Evolutionary conservation across 495 filamentous ascomycete genomes (phyloP), one percentile per base, ranked within the genome.

Genomic region (Aspergillus biplanus): DNA sequence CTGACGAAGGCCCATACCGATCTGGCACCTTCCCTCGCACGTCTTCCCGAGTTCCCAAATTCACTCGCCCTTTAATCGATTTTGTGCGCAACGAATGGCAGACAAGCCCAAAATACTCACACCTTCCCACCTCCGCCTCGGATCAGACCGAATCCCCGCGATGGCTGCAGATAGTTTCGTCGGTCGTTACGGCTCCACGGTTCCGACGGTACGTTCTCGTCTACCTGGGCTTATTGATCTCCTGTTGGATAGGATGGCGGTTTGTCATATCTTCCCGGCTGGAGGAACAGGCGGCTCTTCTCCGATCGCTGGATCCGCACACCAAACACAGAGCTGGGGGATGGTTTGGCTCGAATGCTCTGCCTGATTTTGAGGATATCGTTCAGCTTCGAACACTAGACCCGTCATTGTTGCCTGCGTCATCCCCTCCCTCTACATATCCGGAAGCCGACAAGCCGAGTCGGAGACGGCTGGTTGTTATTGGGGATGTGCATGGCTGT

Each of bases 401-500:
- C 84, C 18, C 62, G 54, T 13, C 67, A 37, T 46, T 65, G 63
- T 46, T 69, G 33, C 62, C 67, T 50, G 62, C 55, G 21, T 27
- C 21, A 27, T 27, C 21, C 21, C 21, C 21, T 8, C 18, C 47
- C 16, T 21, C n/a, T 12, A 35, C 11, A 47, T 58, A 50, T 32
- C 33, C 61, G 32, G 39, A 54, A 50, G 16, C 47, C 5, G 54
- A 54, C 7, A 7, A 58, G 44, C 11, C 27, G 11, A 66, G 35
- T 31, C 21, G n/a, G 31, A 49, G 67, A 50, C 67, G 87, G 53
- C 78, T 98, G 27, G 76, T 98, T 8, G 70, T 97, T 52, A 80
- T 98, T 35, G 93, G 94, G 11, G 94, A 98, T 78, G 90, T 97
- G 5, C 94, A 98, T 81, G 94, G 93, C 7, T 93, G 93, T 70